These are phyloP conservation scores for Gossypium stocksii DNA, from an alignment of 345 rosid species.

Conservation along the genomic window DNA sequence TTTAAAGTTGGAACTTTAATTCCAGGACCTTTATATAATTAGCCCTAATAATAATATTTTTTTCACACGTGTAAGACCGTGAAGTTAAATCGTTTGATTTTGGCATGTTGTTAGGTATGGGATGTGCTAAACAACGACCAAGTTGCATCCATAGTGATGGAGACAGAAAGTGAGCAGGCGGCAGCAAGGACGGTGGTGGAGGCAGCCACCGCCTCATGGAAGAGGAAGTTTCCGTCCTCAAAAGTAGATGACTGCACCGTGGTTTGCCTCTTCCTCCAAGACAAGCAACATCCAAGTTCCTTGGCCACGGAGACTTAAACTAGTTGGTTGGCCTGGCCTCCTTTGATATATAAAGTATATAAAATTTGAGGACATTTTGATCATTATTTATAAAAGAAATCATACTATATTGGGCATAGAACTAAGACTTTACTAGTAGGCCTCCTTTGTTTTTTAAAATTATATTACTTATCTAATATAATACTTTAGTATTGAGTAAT, in stretches of 20 bases:
- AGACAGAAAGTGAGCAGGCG: conserved; percentile 31
- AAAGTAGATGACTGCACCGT: conserved; percentile 66
- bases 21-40: no score
- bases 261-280: conserved; percentile 51
- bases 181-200: conserved; percentile 64
- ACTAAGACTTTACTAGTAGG: not conserved
- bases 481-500: not conserved
- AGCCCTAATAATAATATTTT: no score
- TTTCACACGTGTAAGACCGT: not conserved
- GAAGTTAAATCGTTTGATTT: not conserved
- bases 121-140: conserved; percentile 73
- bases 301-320: not conserved
- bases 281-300: conserved; percentile 12
- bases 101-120: conserved; percentile 43
- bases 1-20: not conserved
- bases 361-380: not conserved
- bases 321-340: not conserved
- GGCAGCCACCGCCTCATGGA: conserved; percentile 61
- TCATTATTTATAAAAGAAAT: not conserved
- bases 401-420: not conserved
- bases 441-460: not conserved
- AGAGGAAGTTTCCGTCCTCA: conserved; percentile 46
- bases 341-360: not conserved
- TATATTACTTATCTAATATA: not conserved
- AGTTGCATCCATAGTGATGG: conserved; percentile 47